Evolutionary conservation across 306 rosid species (phyloP), one percentile per base, ranked within the genome.

Genomic region (Ammopiptanthus mongolicus): DNA sequence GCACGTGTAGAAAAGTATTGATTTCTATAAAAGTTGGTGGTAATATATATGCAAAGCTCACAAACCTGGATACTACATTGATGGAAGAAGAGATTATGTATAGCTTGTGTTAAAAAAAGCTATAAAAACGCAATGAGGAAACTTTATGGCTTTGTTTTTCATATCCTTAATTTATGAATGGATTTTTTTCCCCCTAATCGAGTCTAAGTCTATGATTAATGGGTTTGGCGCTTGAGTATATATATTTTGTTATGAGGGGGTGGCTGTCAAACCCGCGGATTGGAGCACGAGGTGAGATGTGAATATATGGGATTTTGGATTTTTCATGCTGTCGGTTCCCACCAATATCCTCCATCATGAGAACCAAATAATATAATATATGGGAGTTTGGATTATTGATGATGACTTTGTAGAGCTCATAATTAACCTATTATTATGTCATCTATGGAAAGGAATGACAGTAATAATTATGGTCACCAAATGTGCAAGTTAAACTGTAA

Each of bases 381-480:
- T 75, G 87, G 78, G 74, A 77, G 78, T 79, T 83, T 77, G 88
- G 51, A 79, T 58, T 65, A 11, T 76, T 69, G 68, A 79, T 83
- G 73, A 87, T 81, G 73, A 74, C 83, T 62, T 79, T 77, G 71
- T 19, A 64, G 75, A 72, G 48, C 82, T 76, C 81, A 86, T 87
- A 80, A 83, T 86, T 84, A 75, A 71, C 69, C 69, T 69, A 82
- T 88, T 83, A 89, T 85, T 59, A 76, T 73, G 55, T 52, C 81
- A 62, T 22, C 50, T 28, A 36, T 80, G 57, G 56, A 84, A 82
- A 82, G 57, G 73, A 71, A 69, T 67, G 64, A 44, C 69, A 37
- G 39, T 44, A 44, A 64, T 33, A 78, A 68, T 79, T 64, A 80
- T 25, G 18, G 23, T 50, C n/a, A 19, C 33, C 77, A 10, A 60